Conservation (phyloP, 768 basidiomycete species). For the Wakefieldia striispora region DNA sequence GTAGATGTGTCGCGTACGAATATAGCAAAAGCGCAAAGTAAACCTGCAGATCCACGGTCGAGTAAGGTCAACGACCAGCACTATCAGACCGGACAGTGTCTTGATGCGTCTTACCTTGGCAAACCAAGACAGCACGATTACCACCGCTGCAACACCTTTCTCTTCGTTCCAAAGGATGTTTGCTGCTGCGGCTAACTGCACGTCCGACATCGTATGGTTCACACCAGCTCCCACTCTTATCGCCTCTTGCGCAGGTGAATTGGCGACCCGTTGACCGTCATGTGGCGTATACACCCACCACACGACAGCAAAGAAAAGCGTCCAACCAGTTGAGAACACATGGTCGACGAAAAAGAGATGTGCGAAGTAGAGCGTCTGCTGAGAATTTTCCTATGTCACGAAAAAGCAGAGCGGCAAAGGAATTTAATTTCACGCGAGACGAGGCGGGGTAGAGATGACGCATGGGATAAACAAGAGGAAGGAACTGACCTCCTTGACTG, state of each 20-base stretch:
- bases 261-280: conserved; percentile 76
- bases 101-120: conserved; percentile 62
- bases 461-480: not conserved
- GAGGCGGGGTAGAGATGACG: not conserved
- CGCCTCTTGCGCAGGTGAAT: conserved; percentile 86
- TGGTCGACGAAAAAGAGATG: conserved; percentile 94
- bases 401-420: not conserved
- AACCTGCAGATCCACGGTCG: conserved; percentile 48
- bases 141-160: conserved; percentile 72
- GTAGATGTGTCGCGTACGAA: conserved; percentile 90
- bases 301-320: conserved; percentile 81
- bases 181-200: conserved; percentile 69
- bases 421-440: not conserved
- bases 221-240: conserved; percentile 64
- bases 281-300: conserved; percentile 96
- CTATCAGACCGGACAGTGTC: not conserved
- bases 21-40: conserved; percentile 91
- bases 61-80: not conserved
- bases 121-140: conserved; percentile 83
- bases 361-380: conserved; percentile 82
- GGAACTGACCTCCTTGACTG: conserved; percentile 74
- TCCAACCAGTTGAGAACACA: conserved; percentile 85
- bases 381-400: conserved; percentile 74
- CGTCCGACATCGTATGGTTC: conserved; percentile 56
- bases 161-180: conserved; percentile 87